Base-by-base conservation (phyloP, 495 filamentous ascomycete species). In the Cercophora scortea region DNA sequence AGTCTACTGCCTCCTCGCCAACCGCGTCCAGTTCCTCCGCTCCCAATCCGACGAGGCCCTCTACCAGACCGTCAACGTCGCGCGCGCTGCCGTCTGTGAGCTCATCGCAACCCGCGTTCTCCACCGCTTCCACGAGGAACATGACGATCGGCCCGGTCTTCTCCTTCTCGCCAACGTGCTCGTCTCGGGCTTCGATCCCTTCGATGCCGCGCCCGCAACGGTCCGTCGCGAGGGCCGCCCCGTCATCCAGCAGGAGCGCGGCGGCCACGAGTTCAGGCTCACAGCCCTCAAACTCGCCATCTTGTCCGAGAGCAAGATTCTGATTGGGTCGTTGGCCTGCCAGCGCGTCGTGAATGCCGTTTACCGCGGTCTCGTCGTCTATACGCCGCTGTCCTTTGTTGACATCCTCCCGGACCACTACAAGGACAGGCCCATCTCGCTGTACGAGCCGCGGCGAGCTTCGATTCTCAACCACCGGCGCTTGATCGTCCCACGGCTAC, bases 361-460 rank as follows among this genome's bases (percentile, higher is more conserved):
- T 18, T 79, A 80, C 52, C 66, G 70, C 32, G 81, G 81, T 4
- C 59, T 74, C 3, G 70, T 85, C 12, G 73, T 82, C 25, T 85
- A 85, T 52, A 84, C 82, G 2, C 82, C 82, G 0, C 70, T 74
- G 0, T 71, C 76, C 0, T 83, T 84, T 57, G 74, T 85, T 42
- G 81, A 84, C 56, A 83, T 85, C 33, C 57, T 85, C 16, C 82
- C 82, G 2, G 82, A 85, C 66, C 77, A 82, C 52, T 84, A 85
- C 65, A 84, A 85, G 58, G 70, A 79, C 56, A 79, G 80, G 57
- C 77, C 78, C 2, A 81, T 85, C 17, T 79, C 79, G 9, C 61
- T 86, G 1, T 85, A 84, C 60, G 75, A 81, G 45, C 82, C 82
- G 8, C 64, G 78, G 16, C 75, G 73, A 42, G 79, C 79, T 5